Percentiles rank a stretch among this genome's conserved stretches.
Evolutionary conservation across 257 asterid species (phyloP).

Genomic region (Jasminum sambac): DNA sequence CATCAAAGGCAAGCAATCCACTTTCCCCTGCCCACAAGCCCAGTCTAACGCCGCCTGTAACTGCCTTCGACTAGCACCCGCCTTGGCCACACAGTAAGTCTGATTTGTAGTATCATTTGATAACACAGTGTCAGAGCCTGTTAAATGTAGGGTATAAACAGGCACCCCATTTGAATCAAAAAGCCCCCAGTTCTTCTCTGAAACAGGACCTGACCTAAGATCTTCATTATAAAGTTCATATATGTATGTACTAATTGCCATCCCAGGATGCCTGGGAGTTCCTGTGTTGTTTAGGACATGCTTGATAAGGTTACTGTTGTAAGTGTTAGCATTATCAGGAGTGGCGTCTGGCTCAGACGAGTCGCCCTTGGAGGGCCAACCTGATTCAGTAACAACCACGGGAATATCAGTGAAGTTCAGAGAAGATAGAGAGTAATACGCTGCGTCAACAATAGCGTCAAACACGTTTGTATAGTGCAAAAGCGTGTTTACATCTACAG

Average conservation of each 20-base stretch:
- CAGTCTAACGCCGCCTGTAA: conserved; percentile 89
- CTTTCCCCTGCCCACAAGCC: conserved; percentile 96
- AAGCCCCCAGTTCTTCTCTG: conserved; percentile 96
- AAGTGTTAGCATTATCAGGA: conserved; percentile 76
- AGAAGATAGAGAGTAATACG: conserved; percentile 80
- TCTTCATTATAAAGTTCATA: conserved; percentile 92
- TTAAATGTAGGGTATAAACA: conserved; percentile 61
- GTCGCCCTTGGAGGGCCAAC: conserved; percentile 97
- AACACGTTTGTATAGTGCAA: conserved; percentile 93
- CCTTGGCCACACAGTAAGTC: conserved; percentile 80
- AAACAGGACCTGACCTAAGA: conserved; percentile 58
- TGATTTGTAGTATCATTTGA: conserved; percentile 84
- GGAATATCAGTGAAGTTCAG: conserved; percentile 80
- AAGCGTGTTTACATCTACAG: conserved; percentile 81
- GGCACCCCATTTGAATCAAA: conserved; percentile 79
- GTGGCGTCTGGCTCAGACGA: conserved; percentile 75
- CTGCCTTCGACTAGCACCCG: conserved; percentile 65
- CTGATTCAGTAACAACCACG: conserved; percentile 70
- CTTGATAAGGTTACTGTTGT: conserved; percentile 80
- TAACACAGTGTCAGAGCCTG: conserved; percentile 74
- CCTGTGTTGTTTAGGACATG: conserved; percentile 82
- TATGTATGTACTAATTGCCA: conserved; percentile 72
- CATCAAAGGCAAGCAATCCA: conserved; percentile 69
- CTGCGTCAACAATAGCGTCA: conserved; percentile 89
- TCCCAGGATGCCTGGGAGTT: conserved; percentile 91